phyloP scores from a whole-genome alignment of 2,329 filamentous ascomycete genomes.

The Didymella keratinophila region DNA sequence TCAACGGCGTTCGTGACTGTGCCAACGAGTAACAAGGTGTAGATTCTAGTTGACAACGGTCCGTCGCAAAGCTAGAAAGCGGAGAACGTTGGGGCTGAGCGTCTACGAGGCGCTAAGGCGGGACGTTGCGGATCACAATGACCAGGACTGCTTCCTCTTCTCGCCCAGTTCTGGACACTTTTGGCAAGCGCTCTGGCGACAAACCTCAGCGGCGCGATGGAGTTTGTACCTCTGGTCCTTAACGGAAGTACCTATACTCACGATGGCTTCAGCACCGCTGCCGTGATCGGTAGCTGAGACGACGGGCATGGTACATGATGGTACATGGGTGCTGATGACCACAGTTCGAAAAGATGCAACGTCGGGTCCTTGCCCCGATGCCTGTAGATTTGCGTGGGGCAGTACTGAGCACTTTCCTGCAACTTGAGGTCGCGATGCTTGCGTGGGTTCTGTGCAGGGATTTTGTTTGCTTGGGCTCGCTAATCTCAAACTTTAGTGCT shows the following conservation, averaged over 20 bases:
- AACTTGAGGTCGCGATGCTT: constrained; percentile 12
- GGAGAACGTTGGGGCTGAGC: constrained; percentile 18
- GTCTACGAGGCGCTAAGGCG: constrained; percentile 13
- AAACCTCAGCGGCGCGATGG: constrained; percentile 1
- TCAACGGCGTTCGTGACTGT: constrained; percentile 3
- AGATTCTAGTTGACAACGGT: background rate
- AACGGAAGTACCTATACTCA: background rate
- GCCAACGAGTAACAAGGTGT: constrained; percentile 9
- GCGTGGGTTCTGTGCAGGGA: constrained; percentile 23
- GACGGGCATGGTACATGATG: constrained; percentile 14
- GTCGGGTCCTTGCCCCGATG: constrained; percentile 22
- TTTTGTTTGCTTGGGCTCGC: constrained; percentile 12
- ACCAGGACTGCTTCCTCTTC: background rate
- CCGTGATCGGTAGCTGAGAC: constrained; percentile 35
- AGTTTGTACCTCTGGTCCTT: background rate
- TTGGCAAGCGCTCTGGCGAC: constrained; percentile 3
- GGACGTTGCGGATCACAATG: constrained; percentile 14
- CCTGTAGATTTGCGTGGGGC: constrained; percentile 19
- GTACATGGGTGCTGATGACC: constrained; percentile 7
- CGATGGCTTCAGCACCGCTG: background rate
- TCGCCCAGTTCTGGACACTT: background rate
- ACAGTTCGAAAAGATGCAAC: constrained; percentile 30
- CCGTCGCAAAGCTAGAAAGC: constrained; percentile 13
- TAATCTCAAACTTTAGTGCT: constrained; percentile 15
- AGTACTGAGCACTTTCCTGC: constrained; percentile 3